Evolutionary conservation across 441 rosid genomes (phyloP).

Genomic region (Dalechampia spathulata): DNA sequence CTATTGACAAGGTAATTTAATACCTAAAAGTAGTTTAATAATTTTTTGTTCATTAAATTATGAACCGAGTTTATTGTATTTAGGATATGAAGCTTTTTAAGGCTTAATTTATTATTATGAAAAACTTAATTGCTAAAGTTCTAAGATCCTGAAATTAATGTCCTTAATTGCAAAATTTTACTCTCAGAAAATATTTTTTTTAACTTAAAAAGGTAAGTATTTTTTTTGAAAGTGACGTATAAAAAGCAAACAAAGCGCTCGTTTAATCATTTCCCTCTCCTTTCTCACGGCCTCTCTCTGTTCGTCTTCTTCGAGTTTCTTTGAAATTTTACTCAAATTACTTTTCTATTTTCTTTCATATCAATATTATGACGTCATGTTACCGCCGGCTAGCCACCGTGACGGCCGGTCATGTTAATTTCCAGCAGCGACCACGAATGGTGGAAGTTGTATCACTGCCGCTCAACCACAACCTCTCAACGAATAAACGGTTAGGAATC

Average conservation of each 20-base stretch:
- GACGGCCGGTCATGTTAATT: constrained; percentile 15
- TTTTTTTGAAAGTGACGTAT: constrained; percentile 19
- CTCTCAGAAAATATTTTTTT: no score
- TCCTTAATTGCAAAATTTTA: no score
- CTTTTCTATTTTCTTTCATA: not conserved
- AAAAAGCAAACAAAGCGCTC: constrained; percentile 7
- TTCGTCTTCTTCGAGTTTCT: not conserved
- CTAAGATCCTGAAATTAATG: no score
- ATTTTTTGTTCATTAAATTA: no score
- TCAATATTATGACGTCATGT: constrained; percentile 41
- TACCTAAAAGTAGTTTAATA: no score
- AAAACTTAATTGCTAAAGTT: no score
- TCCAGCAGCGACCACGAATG: constrained; percentile 8
- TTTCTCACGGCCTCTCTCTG: not conserved
- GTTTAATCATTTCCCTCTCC: not conserved
- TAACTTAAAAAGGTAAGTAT: constrained; percentile 23
- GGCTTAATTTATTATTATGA: no score
- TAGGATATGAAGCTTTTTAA: no score
- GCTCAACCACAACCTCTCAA: constrained; percentile 11
- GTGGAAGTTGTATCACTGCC: constrained; percentile 20
- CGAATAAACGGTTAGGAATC: constrained; percentile 23
- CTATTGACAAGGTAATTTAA: no score
- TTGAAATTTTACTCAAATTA: not conserved
- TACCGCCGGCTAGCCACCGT: constrained; percentile 39
- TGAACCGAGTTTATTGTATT: no score